Percentiles rank a stretch among this genome's conserved stretches.
These are phyloP conservation scores for Hymenoscyphus salicellus DNA, from an alignment of 2,329 filamentous ascomycete species.

Conservation along the genomic window DNA sequence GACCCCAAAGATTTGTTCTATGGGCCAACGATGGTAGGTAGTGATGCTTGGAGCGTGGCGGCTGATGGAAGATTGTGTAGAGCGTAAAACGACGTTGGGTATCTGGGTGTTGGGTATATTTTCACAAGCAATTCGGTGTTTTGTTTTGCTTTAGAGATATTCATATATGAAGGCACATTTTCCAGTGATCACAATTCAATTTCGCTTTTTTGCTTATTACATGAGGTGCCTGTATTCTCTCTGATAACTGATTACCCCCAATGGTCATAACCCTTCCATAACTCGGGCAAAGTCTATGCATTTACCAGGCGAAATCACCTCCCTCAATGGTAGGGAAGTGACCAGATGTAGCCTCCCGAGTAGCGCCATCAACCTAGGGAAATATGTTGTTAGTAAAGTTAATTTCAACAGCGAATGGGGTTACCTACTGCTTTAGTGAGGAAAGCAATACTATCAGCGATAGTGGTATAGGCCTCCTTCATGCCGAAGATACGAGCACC, in stretches of 20 bases:
- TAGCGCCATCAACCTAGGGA: neutral
- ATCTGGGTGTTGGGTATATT: too few species aligned
- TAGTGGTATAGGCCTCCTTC: neutral
- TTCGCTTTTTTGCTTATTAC: too few species aligned
- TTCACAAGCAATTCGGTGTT: too few species aligned
- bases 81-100: neutral
- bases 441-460: neutral
- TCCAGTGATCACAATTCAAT: too few species aligned
- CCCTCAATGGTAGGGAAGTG: neutral
- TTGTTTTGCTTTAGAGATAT: too few species aligned
- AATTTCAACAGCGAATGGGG: neutral
- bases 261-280: too few species aligned
- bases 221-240: too few species aligned
- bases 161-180: too few species aligned
- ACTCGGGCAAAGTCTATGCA: neutral
- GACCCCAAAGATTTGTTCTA: conserved; percentile 45
- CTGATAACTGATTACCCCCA: too few species aligned
- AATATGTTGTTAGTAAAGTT: neutral
- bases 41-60: conserved; percentile 19
- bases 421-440: neutral
- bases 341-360: neutral
- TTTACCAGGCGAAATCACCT: neutral
- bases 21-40: conserved; percentile 20
- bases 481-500: neutral
- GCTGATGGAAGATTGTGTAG: neutral